phyloP scores from a whole-genome alignment of 2,329 filamentous ascomycete genomes.

The Seiridium unicorne region DNA sequence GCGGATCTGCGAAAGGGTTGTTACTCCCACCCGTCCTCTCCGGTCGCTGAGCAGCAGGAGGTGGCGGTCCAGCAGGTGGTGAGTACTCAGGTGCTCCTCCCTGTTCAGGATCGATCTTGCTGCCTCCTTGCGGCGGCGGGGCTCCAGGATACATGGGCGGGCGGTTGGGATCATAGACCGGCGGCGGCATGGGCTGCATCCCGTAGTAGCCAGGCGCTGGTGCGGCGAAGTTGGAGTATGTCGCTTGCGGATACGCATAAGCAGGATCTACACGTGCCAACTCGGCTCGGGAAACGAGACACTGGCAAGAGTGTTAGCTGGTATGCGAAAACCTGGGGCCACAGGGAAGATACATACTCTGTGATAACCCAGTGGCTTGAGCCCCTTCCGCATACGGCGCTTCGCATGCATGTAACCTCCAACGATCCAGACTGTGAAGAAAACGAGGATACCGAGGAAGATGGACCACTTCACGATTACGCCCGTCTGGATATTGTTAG shows the following conservation, averaged over 20 bases:
- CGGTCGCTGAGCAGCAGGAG: conserved; percentile 28
- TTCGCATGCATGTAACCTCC: conserved; percentile 71
- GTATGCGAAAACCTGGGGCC: too few relatives aligned
- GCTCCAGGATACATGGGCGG: conserved; percentile 53
- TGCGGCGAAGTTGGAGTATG: conserved; percentile 37
- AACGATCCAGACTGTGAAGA: conserved; percentile 62
- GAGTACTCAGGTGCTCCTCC: conserved; percentile 32
- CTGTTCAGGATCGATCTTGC: conserved; percentile 55
- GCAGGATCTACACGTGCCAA: conserved; percentile 46
- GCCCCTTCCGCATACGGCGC: conserved; percentile 62
- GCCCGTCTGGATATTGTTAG: conserved; percentile 45
- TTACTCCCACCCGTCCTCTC: conserved; percentile 14
- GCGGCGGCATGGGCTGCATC: conserved; percentile 55
- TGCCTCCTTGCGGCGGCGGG: conserved; percentile 37
- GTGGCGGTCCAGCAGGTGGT: conserved; percentile 49
- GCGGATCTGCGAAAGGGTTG: conserved; percentile 11
- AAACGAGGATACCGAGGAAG: conserved; percentile 58
- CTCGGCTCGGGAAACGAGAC: conserved; percentile 47
- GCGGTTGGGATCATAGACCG: conserved; percentile 57
- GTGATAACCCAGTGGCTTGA: conserved; percentile 68
- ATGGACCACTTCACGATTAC: conserved; percentile 70
- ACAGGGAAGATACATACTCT: conserved; percentile 43
- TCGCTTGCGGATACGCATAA: conserved; percentile 43
- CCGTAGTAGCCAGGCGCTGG: conserved; percentile 36
- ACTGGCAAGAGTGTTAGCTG: conserved; percentile 33